Base-by-base conservation (phyloP, 1,139 yeast species). In the Lizanozyma gosingica region DNA sequence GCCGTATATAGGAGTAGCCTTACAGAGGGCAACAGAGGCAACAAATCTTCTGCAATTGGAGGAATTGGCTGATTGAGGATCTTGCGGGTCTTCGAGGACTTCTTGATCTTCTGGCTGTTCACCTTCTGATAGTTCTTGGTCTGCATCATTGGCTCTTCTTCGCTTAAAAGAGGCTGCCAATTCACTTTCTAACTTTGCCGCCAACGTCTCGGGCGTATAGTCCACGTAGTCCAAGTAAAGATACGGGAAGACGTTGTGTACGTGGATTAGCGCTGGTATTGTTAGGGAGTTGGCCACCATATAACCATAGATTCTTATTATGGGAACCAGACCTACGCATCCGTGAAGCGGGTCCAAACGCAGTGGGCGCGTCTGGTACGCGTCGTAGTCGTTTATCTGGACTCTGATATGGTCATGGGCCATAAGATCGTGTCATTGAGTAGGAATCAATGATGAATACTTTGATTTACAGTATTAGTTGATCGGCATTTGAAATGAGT, bases 241-340 rank as follows among this genome's bases (percentile, higher is more conserved):
- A 53, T 92, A 92, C 0, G 97, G 98, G 48, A 71, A 85, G 17
- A 76, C 76, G 40, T 94, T 92, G 61, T 90, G 97, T 9, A 94
- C 65, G 56, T 92, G 97, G 1, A 84, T 53, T 27, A 69, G 44
- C 0, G 62, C 51, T n/a, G 40, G 44, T 17, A 47, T 69, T 14
- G 78, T 54, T 16, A 73, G 65, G 48, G 74, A 76, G 0, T 83
- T 84, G 0, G 73, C 63, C 0, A 67, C 67, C 1, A 79, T 48
- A 14, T 77, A 71, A 0, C 97, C 97, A 58, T 80, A 92, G 0
- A 92, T 62, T 39, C 98, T 63, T 2, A 88, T 63, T 0, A 87
- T 65, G 0, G 97, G 97, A 0, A 83, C 90, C 37, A 72, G 76
- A 2, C 60, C 49, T 22, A 11, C 6, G 11, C 6, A 6, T 22